Percentiles rank a stretch among this genome's conserved stretches.
phyloP scores from a whole-genome alignment of 2,329 filamentous ascomycete genomes.

The Sporothrix dimorphospora region DNA sequence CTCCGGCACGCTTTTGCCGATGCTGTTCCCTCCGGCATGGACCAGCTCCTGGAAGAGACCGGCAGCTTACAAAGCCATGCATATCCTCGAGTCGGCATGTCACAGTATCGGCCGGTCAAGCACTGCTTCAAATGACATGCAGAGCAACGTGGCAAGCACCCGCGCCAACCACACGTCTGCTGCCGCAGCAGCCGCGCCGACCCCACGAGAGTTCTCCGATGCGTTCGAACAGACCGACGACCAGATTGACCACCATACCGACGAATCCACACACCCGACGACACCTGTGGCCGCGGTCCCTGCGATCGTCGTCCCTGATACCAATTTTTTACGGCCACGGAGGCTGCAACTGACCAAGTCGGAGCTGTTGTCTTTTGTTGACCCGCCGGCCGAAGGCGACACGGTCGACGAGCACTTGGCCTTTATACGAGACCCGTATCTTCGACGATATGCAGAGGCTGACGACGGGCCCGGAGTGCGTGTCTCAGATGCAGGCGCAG shows the following conservation, averaged over 20 bases:
- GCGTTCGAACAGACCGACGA: no score
- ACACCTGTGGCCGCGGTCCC: neutral
- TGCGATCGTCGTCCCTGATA: neutral
- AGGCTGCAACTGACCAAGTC: slow-evolving; percentile 40
- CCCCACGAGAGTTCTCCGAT: neutral
- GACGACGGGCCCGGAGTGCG: slow-evolving; percentile 54
- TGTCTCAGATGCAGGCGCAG: slow-evolving; percentile 55
- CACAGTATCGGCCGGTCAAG: neutral
- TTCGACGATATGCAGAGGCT: slow-evolving; percentile 56
- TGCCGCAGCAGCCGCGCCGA: neutral
- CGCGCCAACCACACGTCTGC: slow-evolving; percentile 9
- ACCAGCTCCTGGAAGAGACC: slow-evolving; percentile 16
- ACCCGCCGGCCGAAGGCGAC: slow-evolving; percentile 51
- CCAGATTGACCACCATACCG: no score
- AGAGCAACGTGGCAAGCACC: neutral
- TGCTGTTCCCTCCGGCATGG: slow-evolving; percentile 30
- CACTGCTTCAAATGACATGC: neutral
- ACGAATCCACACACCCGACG: neutral
- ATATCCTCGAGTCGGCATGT: neutral
- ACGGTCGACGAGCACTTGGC: slow-evolving; percentile 58
- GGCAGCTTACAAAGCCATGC: neutral
- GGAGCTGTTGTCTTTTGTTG: slow-evolving; percentile 58
- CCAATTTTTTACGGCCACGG: slow-evolving; percentile 22
- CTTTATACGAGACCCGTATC: slow-evolving; percentile 56
- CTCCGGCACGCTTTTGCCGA: slow-evolving; percentile 32